Evolutionary conservation across 2,329 filamentous ascomycete species (phyloP), one percentile per base, ranked within the genome.

Genomic region (Amylocarpus encephaloides): DNA sequence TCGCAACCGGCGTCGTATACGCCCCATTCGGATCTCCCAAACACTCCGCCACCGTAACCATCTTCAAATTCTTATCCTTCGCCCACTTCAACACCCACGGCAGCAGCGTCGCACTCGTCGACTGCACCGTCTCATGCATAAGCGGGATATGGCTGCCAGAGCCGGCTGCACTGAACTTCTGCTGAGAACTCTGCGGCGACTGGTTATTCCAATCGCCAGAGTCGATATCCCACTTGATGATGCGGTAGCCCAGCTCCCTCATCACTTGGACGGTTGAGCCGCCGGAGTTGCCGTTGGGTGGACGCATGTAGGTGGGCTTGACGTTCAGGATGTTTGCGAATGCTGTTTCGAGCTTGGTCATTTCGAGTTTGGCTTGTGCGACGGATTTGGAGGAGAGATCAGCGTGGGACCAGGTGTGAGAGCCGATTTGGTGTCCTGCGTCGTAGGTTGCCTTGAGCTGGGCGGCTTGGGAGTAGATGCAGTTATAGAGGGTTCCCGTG

Each of bases 381-480:
- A 67, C 61, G 5, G 67, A 68, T 43, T 75, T 55, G n/a, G 64
- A 62, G 58, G 66, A 70, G 50, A 75, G 59, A 44, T 73, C 68
- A 49, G 70, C 64, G 55, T 78, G 74, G 2, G 70, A 72, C 74
- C 74, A 77, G 10, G 74, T 76, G 62, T 77, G 79, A 15, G 72
- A 75, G 49, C 73, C 79, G 50, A 83, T 69, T 61, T 83, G 79
- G 64, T 83, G 80, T 13, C 77, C 77, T 4, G 77, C 74, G 16
- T 35, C 39, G 26, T 43, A 51, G 39, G 54, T 53, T 6, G 52
- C 50, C 13, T 55, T 48, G 5, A 52, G 15, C 5, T 43, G 26
- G n/a, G 45, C 15, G 9, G 40, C 29, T 42, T 52, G 50, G 2
- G 45, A 40, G 36, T 52, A 52, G 30, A 52, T 52, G 30, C 50